A percentile compares a stretch with the other conserved stretches of the same genome.
phyloP scores from a whole-genome alignment of 345 rosid genomes.

The Excoecaria cochinchinensis region DNA sequence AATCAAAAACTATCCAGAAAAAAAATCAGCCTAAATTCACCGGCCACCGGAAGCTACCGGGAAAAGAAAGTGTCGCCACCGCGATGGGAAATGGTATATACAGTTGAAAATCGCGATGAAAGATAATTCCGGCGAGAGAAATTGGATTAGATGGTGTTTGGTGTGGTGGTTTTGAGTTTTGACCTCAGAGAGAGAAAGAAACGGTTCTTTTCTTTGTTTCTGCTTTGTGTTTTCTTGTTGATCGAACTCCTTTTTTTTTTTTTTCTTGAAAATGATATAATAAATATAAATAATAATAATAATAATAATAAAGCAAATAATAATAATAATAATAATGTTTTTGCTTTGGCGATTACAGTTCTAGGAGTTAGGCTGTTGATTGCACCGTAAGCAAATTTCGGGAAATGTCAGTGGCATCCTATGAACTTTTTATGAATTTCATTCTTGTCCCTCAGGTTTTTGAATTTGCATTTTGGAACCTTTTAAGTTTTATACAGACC shows the following conservation, averaged over 20 bases:
- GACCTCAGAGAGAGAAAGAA: slow-evolving; percentile 34
- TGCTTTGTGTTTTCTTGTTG: slow-evolving; percentile 16
- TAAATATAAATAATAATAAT: background rate
- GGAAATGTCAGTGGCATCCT: background rate
- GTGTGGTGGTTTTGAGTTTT: slow-evolving; percentile 38
- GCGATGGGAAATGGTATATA: slow-evolving; percentile 55
- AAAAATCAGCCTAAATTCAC: slow-evolving; percentile 20
- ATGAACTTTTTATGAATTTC: background rate
- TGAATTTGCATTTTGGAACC: background rate
- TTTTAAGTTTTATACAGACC: background rate
- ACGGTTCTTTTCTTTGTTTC: slow-evolving; percentile 48
- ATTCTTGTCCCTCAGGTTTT: background rate
- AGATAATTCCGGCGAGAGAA: slow-evolving; percentile 10
- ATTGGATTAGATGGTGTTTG: slow-evolving; percentile 11
- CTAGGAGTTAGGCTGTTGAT: slow-evolving; percentile 15
- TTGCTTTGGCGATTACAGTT: background rate
- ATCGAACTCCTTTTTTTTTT: slow-evolving; percentile 7
- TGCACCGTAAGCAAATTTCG: slow-evolving; percentile 28
- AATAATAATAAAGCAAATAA: no score
- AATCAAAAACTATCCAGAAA: slow-evolving; percentile 1
- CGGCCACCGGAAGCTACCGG: slow-evolving; percentile 65
- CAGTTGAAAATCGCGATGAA: background rate
- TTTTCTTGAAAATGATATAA: background rate
- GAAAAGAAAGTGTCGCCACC: background rate
- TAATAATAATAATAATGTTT: background rate